These are phyloP conservation scores for Lanmaoa rubissima DNA, from an alignment of 768 basidiomycete genomes.

Conservation along the genomic window DNA sequence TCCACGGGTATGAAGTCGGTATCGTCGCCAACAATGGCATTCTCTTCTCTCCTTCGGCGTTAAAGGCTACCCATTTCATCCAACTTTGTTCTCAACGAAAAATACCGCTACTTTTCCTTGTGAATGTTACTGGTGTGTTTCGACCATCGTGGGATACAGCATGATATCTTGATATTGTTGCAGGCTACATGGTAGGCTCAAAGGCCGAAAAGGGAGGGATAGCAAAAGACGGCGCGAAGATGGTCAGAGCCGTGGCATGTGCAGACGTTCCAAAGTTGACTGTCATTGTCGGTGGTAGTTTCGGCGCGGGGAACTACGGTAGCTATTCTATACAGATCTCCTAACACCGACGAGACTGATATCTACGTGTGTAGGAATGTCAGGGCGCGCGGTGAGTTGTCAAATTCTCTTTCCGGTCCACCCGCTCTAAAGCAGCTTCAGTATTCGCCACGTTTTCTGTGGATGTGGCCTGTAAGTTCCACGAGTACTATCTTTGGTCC, in stretches of 20 bases:
- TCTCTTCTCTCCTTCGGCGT: conserved; percentile 87
- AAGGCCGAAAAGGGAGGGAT: conserved; percentile 94
- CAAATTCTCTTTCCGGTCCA: background rate
- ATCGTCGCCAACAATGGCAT: conserved; percentile 96
- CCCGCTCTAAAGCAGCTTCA: conserved; percentile 29
- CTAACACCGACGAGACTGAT: conserved; percentile 9
- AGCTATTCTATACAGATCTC: conserved; percentile 4
- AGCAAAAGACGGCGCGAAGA: conserved; percentile 93
- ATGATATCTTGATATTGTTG: conserved; percentile 4
- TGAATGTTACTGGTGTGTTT: conserved; percentile 81
- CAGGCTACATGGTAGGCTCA: conserved; percentile 94
- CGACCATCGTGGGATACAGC: too few relatives aligned
- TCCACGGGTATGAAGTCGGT: conserved; percentile 88
- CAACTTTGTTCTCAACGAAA: conserved; percentile 88
- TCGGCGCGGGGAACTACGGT: conserved; percentile 96
- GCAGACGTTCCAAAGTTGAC: conserved; percentile 94
- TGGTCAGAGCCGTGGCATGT: conserved; percentile 94
- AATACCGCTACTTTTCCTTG: conserved; percentile 89
- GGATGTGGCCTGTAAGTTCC: conserved; percentile 92
- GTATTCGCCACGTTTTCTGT: conserved; percentile 94
- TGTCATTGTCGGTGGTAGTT: conserved; percentile 89
- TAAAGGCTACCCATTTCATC: conserved; percentile 95
- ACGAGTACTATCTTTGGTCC: conserved; percentile 1
- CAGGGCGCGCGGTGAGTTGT: conserved; percentile 78
- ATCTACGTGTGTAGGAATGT: conserved; percentile 63